Conservation (phyloP, 495 filamentous ascomycete species). For the Tuber umbilicatum region DNA sequence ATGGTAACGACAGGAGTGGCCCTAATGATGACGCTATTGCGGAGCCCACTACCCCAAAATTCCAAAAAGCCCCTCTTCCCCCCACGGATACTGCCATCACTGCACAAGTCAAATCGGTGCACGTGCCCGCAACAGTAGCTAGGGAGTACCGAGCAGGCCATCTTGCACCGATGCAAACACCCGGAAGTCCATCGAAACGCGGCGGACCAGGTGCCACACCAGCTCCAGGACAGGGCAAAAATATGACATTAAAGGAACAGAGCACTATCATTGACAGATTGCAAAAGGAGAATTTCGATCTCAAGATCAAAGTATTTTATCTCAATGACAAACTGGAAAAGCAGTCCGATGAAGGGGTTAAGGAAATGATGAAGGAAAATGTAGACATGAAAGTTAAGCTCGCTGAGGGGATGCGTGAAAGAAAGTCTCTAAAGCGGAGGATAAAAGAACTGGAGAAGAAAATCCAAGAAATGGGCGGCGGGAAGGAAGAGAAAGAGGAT, state of each 20-base stretch:
- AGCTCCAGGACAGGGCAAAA: conserved; percentile 61
- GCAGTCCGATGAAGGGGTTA: conserved; percentile 90
- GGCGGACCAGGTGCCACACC: conserved; percentile 48
- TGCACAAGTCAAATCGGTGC: conserved; percentile 77
- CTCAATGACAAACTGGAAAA: conserved; percentile 87
- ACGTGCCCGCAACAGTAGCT: conserved; percentile 81
- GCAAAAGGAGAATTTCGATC: conserved; percentile 92
- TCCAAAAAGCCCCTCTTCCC: conserved; percentile 50
- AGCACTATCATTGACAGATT: conserved; percentile 92
- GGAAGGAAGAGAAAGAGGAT: conserved; percentile 55
- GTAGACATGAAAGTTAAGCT: conserved; percentile 88
- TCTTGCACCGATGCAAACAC: conserved; percentile 50
- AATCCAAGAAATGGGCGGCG: conserved; percentile 64
- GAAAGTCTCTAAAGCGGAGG: conserved; percentile 66
- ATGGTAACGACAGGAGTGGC: conserved; percentile 25
- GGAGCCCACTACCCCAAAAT: conserved; percentile 47
- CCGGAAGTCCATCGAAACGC: conserved; percentile 53
- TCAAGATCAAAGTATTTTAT: conserved; percentile 96
- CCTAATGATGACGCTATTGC: conserved; percentile 43
- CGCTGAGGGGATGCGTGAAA: conserved; percentile 79
- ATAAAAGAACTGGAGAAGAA: conserved; percentile 82
- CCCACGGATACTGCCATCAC: conserved; percentile 86
- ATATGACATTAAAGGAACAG: conserved; percentile 91
- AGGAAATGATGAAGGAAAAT: conserved; percentile 95
- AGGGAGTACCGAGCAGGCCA: conserved; percentile 59